phyloP scores from a whole-genome alignment of 805 yeast species.

The Candida ficus region DNA sequence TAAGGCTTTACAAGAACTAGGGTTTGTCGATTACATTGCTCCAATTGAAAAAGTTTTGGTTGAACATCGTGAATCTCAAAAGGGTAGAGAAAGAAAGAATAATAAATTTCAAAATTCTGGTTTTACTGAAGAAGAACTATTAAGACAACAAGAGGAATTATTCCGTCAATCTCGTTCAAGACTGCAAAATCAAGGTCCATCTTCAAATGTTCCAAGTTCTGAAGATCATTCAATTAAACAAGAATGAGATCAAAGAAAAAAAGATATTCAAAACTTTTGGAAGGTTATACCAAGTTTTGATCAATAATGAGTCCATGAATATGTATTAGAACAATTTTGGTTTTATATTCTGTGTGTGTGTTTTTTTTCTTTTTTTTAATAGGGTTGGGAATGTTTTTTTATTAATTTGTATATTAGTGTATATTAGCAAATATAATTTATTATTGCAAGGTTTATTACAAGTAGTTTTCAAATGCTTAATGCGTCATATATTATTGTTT shows the following conservation, averaged over 20 bases:
- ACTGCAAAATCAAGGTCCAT: slow-evolving; percentile 35
- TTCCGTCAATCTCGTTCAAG: slow-evolving; percentile 74
- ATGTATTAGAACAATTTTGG: not conserved
- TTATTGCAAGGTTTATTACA: not conserved
- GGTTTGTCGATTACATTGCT: slow-evolving; percentile 79
- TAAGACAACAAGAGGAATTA: slow-evolving; percentile 88
- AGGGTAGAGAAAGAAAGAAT: slow-evolving; percentile 84
- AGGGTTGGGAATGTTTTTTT: not conserved
- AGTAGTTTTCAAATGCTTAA: not conserved
- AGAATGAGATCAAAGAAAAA: slow-evolving; percentile 1
- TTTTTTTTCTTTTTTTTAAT: too few species aligned
- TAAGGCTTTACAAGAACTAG: slow-evolving; percentile 81
- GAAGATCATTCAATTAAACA: slow-evolving; percentile 8
- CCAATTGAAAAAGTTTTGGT: slow-evolving; percentile 72
- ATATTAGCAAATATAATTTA: not conserved
- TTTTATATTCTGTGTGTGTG: not conserved
- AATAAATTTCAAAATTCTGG: slow-evolving; percentile 94
- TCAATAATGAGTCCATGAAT: not conserved
- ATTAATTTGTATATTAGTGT: not conserved
- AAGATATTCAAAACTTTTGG: too few species aligned
- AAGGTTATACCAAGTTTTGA: too few species aligned
- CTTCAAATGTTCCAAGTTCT: not conserved
- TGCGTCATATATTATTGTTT: too few species aligned
- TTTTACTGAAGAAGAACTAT: slow-evolving; percentile 83
- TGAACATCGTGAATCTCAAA: slow-evolving; percentile 84